Evolutionary conservation across 2,329 filamentous ascomycete species (phyloP).

Genomic region (Exophiala alcalophila): DNA sequence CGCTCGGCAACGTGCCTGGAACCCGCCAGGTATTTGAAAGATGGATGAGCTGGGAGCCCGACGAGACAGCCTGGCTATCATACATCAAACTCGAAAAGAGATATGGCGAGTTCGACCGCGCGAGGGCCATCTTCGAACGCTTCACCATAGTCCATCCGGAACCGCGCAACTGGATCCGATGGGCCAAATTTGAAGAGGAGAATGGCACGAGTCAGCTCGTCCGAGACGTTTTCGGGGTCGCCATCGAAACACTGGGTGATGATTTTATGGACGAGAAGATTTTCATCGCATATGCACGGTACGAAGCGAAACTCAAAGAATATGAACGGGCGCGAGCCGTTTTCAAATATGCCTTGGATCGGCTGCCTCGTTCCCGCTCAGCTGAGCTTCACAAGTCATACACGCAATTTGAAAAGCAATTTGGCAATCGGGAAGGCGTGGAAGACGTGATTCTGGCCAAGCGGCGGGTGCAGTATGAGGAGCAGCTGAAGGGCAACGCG

Average conservation of each 20-base stretch:
- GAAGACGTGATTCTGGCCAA: slow-evolving; percentile 97
- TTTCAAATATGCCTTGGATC: slow-evolving; percentile 93
- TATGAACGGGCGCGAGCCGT: slow-evolving; percentile 91
- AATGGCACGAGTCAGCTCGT: slow-evolving; percentile 88
- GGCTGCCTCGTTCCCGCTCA: slow-evolving; percentile 82
- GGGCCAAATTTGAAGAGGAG: slow-evolving; percentile 96
- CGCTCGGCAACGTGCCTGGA: slow-evolving; percentile 87
- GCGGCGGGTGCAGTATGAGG: slow-evolving; percentile 87
- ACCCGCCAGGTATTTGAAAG: slow-evolving; percentile 92
- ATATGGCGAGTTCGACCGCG: slow-evolving; percentile 86
- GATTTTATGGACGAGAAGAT: slow-evolving; percentile 95
- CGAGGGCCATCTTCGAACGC: slow-evolving; percentile 82
- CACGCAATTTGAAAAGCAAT: slow-evolving; percentile 97
- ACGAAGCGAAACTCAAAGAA: slow-evolving; percentile 91
- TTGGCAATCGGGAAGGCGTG: slow-evolving; percentile 86
- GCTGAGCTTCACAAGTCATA: slow-evolving; percentile 86
- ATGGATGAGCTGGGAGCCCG: slow-evolving; percentile 98
- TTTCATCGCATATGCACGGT: slow-evolving; percentile 93
- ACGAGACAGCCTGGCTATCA: slow-evolving; percentile 90
- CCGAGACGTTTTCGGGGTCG: slow-evolving; percentile 82
- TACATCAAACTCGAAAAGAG: slow-evolving; percentile 98
- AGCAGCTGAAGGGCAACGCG: slow-evolving; percentile 86
- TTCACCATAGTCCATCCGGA: slow-evolving; percentile 94
- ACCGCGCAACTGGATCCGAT: slow-evolving; percentile 97
- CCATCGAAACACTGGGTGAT: slow-evolving; percentile 85